Base-by-base conservation (phyloP, 2,329 filamentous ascomycete species). In the Phaeosphaeria sp. region DNA sequence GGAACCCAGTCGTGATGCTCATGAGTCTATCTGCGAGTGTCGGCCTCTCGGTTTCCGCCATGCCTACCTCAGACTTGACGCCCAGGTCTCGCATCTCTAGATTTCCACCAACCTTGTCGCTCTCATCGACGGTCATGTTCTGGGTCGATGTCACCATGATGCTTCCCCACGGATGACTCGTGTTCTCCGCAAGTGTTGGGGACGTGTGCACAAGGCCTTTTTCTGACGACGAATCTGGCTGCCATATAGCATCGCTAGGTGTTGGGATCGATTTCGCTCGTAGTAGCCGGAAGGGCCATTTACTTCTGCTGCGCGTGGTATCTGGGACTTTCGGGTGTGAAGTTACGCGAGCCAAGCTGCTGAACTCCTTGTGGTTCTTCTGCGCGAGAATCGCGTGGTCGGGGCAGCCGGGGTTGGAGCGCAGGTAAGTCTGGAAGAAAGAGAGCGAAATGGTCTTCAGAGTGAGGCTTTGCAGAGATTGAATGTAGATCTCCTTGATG, bases 361-460 rank as follows among this genome's bases (percentile, higher is more conserved):
- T 75, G 56, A 83, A 83, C 30, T 82, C 79, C 42, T 77, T 76
- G 56, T 82, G 79, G 49, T 82, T 81, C 43, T 78, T 76, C 15
- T 77, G 77, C 3, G 75, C 76, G 2, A 83, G 67, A 11, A 80
- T 73, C 15, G 74, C 74, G 54, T 82, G 80, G 60, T 83, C 80
- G 1, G 78, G 78, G 42, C 79, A 81, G 27, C 77, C 77, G 17
- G 73, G 71, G 55, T 80, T 80, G 25, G 77, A 77, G 22, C 79
- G 74, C 56, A 83, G 77, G 2, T 77, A 76, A 22, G 76, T 73
- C 63, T 77, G 66, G 72, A 83, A 81, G 69, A 83, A 82, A 11
- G 76, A 78, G 15, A 81, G 62, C 0, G 81, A 80, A 0, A 78
- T 75, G 17, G 76, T 75, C 74, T 63, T 63, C 61, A 71, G 47